Conservation (phyloP, 345 rosid species). For the Reutealis trisperma region DNA sequence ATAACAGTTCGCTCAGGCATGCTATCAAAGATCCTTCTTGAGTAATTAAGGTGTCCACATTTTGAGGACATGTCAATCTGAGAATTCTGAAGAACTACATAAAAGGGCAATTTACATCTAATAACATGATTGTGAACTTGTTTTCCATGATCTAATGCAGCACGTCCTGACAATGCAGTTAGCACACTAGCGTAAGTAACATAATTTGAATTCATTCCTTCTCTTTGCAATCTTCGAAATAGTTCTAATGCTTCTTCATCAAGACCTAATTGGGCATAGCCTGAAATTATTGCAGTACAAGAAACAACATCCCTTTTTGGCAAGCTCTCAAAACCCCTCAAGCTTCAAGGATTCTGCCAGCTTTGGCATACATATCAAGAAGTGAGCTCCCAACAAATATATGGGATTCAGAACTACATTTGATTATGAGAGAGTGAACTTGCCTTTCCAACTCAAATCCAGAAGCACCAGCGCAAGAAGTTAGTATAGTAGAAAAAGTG, state of each 20-base stretch:
- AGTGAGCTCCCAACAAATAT: slow-evolving; percentile 91
- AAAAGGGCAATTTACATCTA: slow-evolving; percentile 59
- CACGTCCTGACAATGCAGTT: slow-evolving; percentile 81
- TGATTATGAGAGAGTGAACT: slow-evolving; percentile 65
- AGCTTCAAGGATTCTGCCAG: slow-evolving; percentile 78
- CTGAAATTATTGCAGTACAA: slow-evolving; percentile 92
- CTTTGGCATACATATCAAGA: slow-evolving; percentile 94
- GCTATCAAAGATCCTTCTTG: slow-evolving; percentile 64
- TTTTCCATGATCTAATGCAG: slow-evolving; percentile 76
- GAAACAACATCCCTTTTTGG: slow-evolving; percentile 93
- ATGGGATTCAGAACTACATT: slow-evolving; percentile 56
- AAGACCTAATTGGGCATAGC: slow-evolving; percentile 80
- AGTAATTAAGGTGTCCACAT: slow-evolving; percentile 68
- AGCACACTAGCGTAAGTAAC: slow-evolving; percentile 82
- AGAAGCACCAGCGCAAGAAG: slow-evolving; percentile 57
- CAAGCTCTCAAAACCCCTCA: slow-evolving; percentile 60
- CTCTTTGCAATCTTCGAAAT: slow-evolving; percentile 57
- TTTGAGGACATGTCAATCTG: slow-evolving; percentile 90
- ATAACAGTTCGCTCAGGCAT: slow-evolving; percentile 72
- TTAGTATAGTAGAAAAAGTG: slow-evolving; percentile 70
- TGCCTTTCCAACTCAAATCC: slow-evolving; percentile 68
- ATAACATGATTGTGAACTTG: slow-evolving; percentile 81
- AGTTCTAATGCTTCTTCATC: slow-evolving; percentile 76
- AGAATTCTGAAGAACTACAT: slow-evolving; percentile 72
- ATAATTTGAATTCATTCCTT: slow-evolving; percentile 80